Percentiles rank a stretch among this genome's conserved stretches.
These are phyloP conservation scores for Pichia nakasei DNA, from an alignment of 805 yeast genomes.

Conservation along the genomic window DNA sequence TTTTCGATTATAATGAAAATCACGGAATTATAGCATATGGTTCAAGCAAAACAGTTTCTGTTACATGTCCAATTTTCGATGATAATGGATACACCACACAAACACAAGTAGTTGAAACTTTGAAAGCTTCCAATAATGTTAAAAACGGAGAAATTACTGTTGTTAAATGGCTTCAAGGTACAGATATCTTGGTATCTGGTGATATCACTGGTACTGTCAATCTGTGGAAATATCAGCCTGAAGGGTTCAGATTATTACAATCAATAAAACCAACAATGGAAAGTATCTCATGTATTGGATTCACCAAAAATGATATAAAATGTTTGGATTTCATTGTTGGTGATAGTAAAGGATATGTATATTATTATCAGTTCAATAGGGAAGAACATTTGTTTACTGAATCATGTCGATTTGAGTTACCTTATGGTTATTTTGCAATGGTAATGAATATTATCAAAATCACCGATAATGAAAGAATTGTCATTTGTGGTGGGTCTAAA, in stretches of 20 bases:
- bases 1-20: conserved; percentile 39
- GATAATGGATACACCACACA: conserved; percentile 31
- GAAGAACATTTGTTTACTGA: conserved; percentile 19
- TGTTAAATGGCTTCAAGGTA: conserved; percentile 46
- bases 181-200: conserved; percentile 45
- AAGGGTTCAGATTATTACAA: conserved; percentile 26
- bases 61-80: conserved; percentile 50
- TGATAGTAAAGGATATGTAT: conserved; percentile 50
- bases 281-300: conserved; percentile 10
- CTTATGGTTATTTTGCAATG: conserved; percentile 43
- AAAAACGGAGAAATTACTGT: conserved; percentile 47
- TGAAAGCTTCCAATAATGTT: conserved; percentile 43
- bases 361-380: conserved; percentile 37
- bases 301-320: conserved; percentile 5
- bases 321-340: conserved; percentile 46
- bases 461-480: conserved; percentile 29
- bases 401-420: conserved; percentile 25
- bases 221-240: conserved; percentile 41
- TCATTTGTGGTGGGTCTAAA: conserved; percentile 71
- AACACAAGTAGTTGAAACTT: conserved; percentile 34
- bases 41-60: conserved; percentile 54
- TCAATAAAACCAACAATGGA: conserved; percentile 14
- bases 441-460: conserved; percentile 29
- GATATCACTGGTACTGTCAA: conserved; percentile 58
- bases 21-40: conserved; percentile 55